These are phyloP conservation scores for Hippophae tibetana DNA, from an alignment of 306 rosid species.

Conservation along the genomic window DNA sequence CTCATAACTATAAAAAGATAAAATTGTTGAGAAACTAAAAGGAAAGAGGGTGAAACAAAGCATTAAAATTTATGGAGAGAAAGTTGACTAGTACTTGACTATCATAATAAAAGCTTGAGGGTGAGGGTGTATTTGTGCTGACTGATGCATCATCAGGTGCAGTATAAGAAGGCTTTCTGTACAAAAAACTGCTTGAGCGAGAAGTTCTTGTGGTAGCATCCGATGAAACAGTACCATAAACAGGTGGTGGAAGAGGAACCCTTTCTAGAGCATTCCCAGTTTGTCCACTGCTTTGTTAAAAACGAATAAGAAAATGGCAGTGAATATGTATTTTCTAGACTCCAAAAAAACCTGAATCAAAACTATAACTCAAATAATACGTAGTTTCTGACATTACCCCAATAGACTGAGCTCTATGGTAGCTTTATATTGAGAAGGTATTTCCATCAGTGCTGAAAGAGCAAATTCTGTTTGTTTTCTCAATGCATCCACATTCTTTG, in stretches of 20 bases:
- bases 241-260: constrained; percentile 70
- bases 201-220: constrained; percentile 15
- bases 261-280: constrained; percentile 45
- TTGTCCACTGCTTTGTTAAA: constrained; percentile 28
- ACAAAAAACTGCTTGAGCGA: constrained; percentile 29
- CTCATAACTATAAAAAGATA: constrained; percentile 1
- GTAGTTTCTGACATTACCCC: constrained; percentile 40
- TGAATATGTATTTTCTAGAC: background rate
- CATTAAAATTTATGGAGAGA: constrained; percentile 12
- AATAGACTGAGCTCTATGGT: constrained; percentile 61
- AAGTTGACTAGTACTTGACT: constrained; percentile 49
- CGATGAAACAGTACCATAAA: constrained; percentile 30
- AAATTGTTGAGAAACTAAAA: background rate
- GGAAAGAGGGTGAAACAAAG: background rate
- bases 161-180: constrained; percentile 22
- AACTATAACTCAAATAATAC: background rate
- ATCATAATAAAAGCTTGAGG: constrained; percentile 38
- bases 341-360: background rate
- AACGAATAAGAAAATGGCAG: background rate
- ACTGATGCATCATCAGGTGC: constrained; percentile 25
- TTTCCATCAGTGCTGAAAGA: constrained; percentile 83
- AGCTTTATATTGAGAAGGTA: constrained; percentile 88
- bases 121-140: constrained; percentile 31
- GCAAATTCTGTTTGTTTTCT: constrained; percentile 65
- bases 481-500: constrained; percentile 33